Conservation (phyloP, 208 protist genomes). For the Angomonas deanei region DNA sequence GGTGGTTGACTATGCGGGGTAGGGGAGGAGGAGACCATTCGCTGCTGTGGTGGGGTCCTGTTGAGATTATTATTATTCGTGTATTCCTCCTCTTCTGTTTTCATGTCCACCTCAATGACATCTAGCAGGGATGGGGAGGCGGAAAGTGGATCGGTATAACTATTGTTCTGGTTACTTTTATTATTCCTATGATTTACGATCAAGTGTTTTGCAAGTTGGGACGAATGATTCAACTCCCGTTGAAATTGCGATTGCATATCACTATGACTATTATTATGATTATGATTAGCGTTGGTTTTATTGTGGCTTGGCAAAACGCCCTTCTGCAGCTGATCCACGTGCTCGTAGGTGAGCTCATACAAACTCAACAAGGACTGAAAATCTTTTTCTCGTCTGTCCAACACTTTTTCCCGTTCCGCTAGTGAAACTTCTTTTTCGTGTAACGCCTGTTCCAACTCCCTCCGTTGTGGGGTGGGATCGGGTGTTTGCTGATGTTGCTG, state of each 20-base stretch:
- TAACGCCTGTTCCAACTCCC: conserved; percentile 1
- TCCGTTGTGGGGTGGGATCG: neutral
- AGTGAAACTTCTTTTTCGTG: conserved; percentile 21
- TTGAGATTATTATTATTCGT: too few relatives aligned
- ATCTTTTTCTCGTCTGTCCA: conserved; percentile 64
- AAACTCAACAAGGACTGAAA: conserved; percentile 55
- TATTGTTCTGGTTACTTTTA: neutral
- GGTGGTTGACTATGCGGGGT: too few relatives aligned
- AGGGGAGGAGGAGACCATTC: too few relatives aligned
- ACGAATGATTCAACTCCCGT: neutral
- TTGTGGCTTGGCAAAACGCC: too few relatives aligned
- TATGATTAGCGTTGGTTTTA: neutral
- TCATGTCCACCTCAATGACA: too few relatives aligned
- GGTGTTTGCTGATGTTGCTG: neutral
- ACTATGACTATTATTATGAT: neutral
- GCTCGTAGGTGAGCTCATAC: conserved; percentile 78
- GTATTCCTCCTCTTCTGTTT: too few relatives aligned
- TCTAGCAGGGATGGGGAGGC: too few relatives aligned
- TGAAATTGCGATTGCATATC: neutral
- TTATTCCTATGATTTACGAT: neutral
- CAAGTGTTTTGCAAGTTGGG: neutral
- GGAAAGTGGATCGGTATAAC: neutral
- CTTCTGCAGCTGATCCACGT: conserved; percentile 69
- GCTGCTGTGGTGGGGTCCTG: too few relatives aligned
- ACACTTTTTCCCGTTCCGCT: conserved; percentile 23